Base-by-base conservation (phyloP, 2,329 filamentous ascomycete genomes). In the Rhinocladiella similis region DNA sequence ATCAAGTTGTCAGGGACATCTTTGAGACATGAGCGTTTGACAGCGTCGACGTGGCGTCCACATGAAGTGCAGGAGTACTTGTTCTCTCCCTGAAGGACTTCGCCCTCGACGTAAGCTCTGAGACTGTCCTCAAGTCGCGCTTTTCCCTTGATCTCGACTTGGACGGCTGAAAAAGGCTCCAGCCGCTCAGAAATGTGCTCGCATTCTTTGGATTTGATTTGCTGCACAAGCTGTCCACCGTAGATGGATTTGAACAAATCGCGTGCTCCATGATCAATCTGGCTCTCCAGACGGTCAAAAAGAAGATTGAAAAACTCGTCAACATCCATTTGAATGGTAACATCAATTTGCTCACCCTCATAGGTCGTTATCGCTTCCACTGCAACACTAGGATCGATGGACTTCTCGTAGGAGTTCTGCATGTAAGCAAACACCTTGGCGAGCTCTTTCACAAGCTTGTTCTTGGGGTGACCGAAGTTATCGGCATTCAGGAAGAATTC, bases 41-140 rank as follows among this genome's bases (percentile, higher is more conserved):
- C 90, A 18, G 94, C 94, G 72, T 97, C 89, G 14, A 99, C 94
- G 66, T 94, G 89, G 10, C 84, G 84, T 60, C 91, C 89, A 70
- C 94, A 99, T 3, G 85, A 88, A 27, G 91, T 92, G 74, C 94
- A 99, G 63, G 95, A 96, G 78, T 97, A 99, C 75, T 96, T 97
- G 77, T 99, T 97, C 67, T 96, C 91, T 63, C 95, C 94, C 78
- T 96, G 91, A 88, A 99, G 92, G 35, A 94, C 86, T 73, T 99
- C 94, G 3, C 94, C 94, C 69, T 95, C 90, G 12, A 97, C 91
- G 70, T 96, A 97, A n/a, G 93, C 91, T 65, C 91, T 86, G 13
- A 99, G 78, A 68, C 94, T 97, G 63, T 97, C 91, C 66, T 90
- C 80, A 1, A 99, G 81, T 29, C 80, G 88, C 19, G 79, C 80